These are phyloP conservation scores for Rhytidiadelphus loreus DNA, from an alignment of 225 moss, liverwort and hornwort species.

Conservation along the genomic window DNA sequence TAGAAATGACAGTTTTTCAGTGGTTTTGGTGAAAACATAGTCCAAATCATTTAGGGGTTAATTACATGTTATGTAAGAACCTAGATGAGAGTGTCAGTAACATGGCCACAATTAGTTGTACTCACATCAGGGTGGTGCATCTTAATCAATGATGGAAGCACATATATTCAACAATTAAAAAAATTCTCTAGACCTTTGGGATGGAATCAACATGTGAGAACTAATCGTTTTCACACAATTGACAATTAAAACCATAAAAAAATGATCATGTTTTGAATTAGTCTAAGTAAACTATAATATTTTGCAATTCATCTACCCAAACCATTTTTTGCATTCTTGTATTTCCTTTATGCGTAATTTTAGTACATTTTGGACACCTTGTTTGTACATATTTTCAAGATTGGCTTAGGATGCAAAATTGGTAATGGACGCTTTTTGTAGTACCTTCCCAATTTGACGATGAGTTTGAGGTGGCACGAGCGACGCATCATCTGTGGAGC, in stretches of 20 bases:
- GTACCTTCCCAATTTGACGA: neutral
- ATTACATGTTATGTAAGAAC: too few species aligned
- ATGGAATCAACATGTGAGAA: neutral
- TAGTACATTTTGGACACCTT: neutral
- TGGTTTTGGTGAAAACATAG: too few species aligned
- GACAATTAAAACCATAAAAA: neutral
- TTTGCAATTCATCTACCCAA: neutral
- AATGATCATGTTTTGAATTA: neutral
- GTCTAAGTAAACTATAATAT: neutral
- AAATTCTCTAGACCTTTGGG: neutral
- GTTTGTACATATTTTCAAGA: neutral
- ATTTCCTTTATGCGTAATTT: too few species aligned
- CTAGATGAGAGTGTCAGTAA: neutral
- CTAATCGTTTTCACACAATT: neutral
- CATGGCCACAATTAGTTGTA: neutral
- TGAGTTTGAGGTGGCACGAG: neutral
- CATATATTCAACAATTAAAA: fast-evolving
- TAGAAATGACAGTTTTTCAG: too few species aligned
- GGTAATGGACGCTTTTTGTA: too few species aligned
- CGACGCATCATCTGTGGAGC: slow-evolving; percentile 1
- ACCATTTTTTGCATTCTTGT: neutral
- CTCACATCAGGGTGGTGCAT: too few species aligned
- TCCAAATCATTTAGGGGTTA: too few species aligned
- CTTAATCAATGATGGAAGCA: neutral
- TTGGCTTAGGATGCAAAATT: neutral